phyloP scores from a whole-genome alignment of 176 grass and related monocot genomes.

The Pontederia paniculata region DNA sequence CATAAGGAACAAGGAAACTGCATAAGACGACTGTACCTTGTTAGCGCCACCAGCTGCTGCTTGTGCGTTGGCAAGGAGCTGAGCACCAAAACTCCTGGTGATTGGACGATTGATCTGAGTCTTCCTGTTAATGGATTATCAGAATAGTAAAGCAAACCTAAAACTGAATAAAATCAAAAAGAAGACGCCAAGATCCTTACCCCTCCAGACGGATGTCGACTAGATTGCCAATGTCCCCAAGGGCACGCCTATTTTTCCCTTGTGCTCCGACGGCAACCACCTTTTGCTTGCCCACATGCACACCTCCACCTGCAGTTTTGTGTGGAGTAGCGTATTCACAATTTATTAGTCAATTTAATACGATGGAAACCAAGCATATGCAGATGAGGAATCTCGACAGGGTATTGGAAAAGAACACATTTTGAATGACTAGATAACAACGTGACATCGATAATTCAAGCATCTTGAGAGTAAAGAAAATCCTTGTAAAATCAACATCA shows the following conservation, averaged over 20 bases:
- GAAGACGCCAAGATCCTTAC: neutral
- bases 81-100: conserved; percentile 23
- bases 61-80: conserved; percentile 19
- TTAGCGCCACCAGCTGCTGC: neutral
- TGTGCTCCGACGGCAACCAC: neutral
- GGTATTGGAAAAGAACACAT: no score
- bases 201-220: conserved; percentile 7
- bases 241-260: conserved; percentile 17
- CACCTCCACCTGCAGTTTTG: conserved; percentile 7
- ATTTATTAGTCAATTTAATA: neutral
- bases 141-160: neutral
- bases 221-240: conserved; percentile 17
- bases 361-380: neutral
- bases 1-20: neutral
- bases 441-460: no score
- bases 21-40: conserved; percentile 31
- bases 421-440: no score
- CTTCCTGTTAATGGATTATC: neutral
- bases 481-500: no score
- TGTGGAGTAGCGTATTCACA: neutral
- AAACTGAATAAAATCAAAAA: neutral
- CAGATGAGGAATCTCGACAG: no score
- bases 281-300: conserved; percentile 10
- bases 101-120: conserved; percentile 16
- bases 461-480: no score